These are phyloP conservation scores for Backusella morwellensis DNA, from an alignment of 192 early-diverging fungal species.

Conservation along the genomic window DNA sequence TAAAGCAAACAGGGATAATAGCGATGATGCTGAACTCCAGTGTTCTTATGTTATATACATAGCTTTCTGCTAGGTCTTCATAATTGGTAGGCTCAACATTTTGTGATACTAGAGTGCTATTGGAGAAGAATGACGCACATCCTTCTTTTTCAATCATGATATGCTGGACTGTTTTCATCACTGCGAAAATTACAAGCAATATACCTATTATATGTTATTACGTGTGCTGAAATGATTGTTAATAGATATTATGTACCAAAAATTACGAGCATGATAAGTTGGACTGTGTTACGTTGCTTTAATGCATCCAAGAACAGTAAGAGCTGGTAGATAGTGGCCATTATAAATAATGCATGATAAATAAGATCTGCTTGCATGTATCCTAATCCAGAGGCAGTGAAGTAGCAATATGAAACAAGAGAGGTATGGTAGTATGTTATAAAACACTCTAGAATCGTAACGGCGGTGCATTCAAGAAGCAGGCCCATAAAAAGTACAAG, in stretches of 20 bases:
- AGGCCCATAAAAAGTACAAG: not conserved
- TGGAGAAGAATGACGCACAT: not conserved
- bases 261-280: not conserved
- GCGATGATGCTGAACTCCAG: not conserved
- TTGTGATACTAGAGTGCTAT: not conserved
- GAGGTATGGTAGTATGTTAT: not conserved
- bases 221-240: no score
- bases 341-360: not conserved
- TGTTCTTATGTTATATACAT: not conserved
- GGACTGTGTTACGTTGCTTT: not conserved
- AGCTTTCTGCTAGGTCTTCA: not conserved
- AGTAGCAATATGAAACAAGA: not conserved
- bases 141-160: not conserved
- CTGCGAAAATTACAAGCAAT: not conserved
- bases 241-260: not conserved
- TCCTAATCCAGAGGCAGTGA: not conserved
- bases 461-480: not conserved
- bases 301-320: not conserved
- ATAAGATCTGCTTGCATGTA: not conserved
- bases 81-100: not conserved
- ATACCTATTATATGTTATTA: not conserved
- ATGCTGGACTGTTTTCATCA: constrained; percentile 8
- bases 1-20: not conserved
- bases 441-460: not conserved
- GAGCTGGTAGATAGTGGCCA: not conserved